Percentiles rank a stretch among this genome's conserved stretches.
Evolutionary conservation across 1,139 yeast species (phyloP).

Genomic region (Yamadazyma aaseri): DNA sequence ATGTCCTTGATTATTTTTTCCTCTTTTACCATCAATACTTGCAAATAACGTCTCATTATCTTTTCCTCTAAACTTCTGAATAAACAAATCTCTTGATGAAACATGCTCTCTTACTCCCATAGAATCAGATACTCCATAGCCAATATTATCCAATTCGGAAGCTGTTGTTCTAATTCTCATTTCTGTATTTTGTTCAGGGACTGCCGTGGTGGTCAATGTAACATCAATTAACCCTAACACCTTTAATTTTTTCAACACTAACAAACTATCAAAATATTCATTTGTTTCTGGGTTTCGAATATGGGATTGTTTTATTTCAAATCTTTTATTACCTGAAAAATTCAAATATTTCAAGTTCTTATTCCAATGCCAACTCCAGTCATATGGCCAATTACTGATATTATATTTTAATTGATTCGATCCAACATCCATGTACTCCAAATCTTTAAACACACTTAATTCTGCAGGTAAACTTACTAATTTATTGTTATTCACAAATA

Average conservation of each 20-base stretch:
- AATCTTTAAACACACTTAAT: slow-evolving; percentile 61
- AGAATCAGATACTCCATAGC: slow-evolving; percentile 90
- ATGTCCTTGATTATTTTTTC: slow-evolving; percentile 58
- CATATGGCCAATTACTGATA: slow-evolving; percentile 91
- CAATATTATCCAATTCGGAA: slow-evolving; percentile 73
- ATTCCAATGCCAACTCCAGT: slow-evolving; percentile 97
- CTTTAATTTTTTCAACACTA: slow-evolving; percentile 66
- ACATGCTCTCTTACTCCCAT: slow-evolving; percentile 70
- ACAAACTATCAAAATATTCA: slow-evolving; percentile 70
- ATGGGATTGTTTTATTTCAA: slow-evolving; percentile 76
- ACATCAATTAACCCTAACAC: slow-evolving; percentile 92
- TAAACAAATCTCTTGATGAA: slow-evolving; percentile 78
- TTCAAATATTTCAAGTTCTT: slow-evolving; percentile 74
- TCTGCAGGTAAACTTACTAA: slow-evolving; percentile 90
- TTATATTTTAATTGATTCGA: slow-evolving; percentile 89
- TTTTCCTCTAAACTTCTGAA: slow-evolving; percentile 85
- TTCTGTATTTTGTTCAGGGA: slow-evolving; percentile 85
- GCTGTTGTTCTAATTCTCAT: slow-evolving; percentile 91
- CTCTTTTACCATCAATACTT: slow-evolving; percentile 81
- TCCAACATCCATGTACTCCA: slow-evolving; percentile 84
- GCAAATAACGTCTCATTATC: slow-evolving; percentile 72
- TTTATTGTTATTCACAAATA: slow-evolving; percentile 80
- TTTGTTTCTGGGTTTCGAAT: slow-evolving; percentile 44
- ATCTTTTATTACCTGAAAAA: slow-evolving; percentile 87
- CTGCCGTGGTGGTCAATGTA: slow-evolving; percentile 76